phyloP scores from a whole-genome alignment of 2,329 filamentous ascomycete species.

The Arthrobotrys iridis region DNA sequence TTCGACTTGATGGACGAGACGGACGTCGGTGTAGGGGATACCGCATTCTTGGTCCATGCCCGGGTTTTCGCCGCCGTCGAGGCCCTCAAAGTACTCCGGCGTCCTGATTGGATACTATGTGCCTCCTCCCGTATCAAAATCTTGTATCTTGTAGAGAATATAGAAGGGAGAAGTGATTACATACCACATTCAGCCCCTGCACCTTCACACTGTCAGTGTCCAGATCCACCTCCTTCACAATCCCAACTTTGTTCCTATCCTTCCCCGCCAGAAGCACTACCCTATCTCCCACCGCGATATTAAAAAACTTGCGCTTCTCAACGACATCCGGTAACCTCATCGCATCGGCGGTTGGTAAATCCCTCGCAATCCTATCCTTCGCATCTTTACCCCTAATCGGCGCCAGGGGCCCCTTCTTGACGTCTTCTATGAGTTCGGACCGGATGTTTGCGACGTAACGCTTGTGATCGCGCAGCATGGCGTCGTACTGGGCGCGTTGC shows the following conservation, averaged over 20 bases:
- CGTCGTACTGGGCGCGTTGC: slow-evolving; percentile 26
- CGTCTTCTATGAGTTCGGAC: slow-evolving; percentile 36
- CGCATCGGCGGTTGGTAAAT: slow-evolving; percentile 28
- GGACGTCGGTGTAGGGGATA: slow-evolving; percentile 76
- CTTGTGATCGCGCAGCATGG: slow-evolving; percentile 21
- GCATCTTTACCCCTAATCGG: slow-evolving; percentile 28
- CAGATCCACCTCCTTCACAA: slow-evolving; percentile 68
- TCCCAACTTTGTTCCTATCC: slow-evolving; percentile 84
- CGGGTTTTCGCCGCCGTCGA: slow-evolving; percentile 61
- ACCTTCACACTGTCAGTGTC: slow-evolving; percentile 71
- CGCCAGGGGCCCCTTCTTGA: slow-evolving; percentile 39
- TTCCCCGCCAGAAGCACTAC: slow-evolving; percentile 82
- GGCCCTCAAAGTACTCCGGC: slow-evolving; percentile 49
- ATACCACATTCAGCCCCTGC: slow-evolving; percentile 72
- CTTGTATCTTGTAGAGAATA: background rate
- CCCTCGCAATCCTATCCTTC: slow-evolving; percentile 48
- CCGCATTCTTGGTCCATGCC: slow-evolving; percentile 66
- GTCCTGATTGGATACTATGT: slow-evolving; percentile 48
- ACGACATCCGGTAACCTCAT: slow-evolving; percentile 53
- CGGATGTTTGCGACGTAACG: slow-evolving; percentile 22
- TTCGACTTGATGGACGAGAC: slow-evolving; percentile 80
- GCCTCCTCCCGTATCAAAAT: too few relatives aligned
- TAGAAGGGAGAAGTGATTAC: slow-evolving; percentile 58
- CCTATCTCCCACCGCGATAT: slow-evolving; percentile 75
- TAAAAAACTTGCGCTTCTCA: slow-evolving; percentile 65